Conservation (phyloP, 2,329 filamentous ascomycete genomes). For the Epichloe bromicola region DNA sequence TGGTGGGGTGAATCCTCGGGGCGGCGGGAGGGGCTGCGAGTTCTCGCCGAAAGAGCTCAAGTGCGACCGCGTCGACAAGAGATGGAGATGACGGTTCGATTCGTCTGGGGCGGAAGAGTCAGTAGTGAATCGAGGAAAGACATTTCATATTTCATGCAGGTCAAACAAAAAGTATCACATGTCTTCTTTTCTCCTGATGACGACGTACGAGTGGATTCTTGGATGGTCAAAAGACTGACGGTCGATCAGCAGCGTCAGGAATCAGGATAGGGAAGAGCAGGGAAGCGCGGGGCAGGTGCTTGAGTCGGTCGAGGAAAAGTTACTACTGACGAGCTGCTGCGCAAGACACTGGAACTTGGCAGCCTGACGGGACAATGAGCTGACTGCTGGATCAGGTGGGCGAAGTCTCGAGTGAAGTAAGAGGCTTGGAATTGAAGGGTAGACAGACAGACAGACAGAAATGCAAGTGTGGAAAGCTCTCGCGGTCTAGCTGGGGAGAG, state of each 20-base stretch:
- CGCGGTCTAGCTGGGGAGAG: not conserved
- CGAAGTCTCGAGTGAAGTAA: not conserved
- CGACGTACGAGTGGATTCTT: not conserved
- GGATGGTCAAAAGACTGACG: not conserved
- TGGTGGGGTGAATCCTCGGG: not conserved
- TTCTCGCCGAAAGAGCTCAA: not conserved
- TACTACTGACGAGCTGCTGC: not conserved
- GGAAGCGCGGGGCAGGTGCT: conserved; percentile 1
- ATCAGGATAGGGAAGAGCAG: no score
- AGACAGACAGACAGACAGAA: not conserved
- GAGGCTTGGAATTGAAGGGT: not conserved
- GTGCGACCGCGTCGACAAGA: not conserved
- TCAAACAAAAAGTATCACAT: not conserved
- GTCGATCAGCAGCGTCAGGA: not conserved
- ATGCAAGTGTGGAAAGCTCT: not conserved
- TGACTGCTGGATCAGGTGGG: not conserved
- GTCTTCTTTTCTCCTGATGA: not conserved
- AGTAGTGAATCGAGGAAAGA: not conserved
- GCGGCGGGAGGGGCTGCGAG: not conserved
- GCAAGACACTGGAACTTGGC: not conserved
- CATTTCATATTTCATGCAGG: not conserved
- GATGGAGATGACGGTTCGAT: not conserved
- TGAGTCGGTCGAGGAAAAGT: not conserved
- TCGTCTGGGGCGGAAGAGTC: not conserved
- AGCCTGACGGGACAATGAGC: not conserved